Evolutionary conservation across 1,284 basidiomycete genomes (phyloP), one percentile per base, ranked within the genome.

Genomic region (Ustanciosporium gigantosporum): DNA sequence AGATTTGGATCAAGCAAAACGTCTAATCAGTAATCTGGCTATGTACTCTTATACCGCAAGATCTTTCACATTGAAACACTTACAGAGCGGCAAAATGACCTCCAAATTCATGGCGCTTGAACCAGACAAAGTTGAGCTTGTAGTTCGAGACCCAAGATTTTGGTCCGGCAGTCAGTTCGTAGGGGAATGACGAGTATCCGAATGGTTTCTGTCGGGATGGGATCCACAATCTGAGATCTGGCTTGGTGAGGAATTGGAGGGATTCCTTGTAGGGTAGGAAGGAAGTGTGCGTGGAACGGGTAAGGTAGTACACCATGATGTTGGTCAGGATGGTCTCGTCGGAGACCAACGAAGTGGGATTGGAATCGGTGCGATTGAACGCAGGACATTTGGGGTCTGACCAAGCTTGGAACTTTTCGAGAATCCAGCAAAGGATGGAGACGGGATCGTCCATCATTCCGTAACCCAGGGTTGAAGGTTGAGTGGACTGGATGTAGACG

Each of bases 21-120:
- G n/a, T 11, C n/a, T 9, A 29, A n/a, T 29, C 27, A 29, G 27
- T n/a, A 29, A 29, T 11, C n/a, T n/a, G n/a, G n/a, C n/a, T n/a
- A n/a, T n/a, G n/a, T n/a, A n/a, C n/a, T n/a, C n/a, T n/a, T n/a
- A n/a, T n/a, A n/a, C n/a, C n/a, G n/a, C n/a, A n/a, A n/a, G n/a
- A n/a, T n/a, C n/a, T n/a, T n/a, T n/a, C n/a, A n/a, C n/a, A n/a
- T n/a, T n/a, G 11, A 19, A 19, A 15, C 0, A 66, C 66, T 67
- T 38, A 69, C 62, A 69, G 37, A 2, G 62, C 69, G 29, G 69
- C 69, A 50, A 71, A 71, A 44, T 71, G 69, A 24, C 69, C 69
- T 16, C 69, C 69, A 25, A 41, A 53, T 5, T 70, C 62, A 37
- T 69, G 67, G 44, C 52, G 36, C 37, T 50, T 58, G 49, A 53